phyloP scores from a whole-genome alignment of 352 stramenopile genomes.

The Phytopythium vexans region DNA sequence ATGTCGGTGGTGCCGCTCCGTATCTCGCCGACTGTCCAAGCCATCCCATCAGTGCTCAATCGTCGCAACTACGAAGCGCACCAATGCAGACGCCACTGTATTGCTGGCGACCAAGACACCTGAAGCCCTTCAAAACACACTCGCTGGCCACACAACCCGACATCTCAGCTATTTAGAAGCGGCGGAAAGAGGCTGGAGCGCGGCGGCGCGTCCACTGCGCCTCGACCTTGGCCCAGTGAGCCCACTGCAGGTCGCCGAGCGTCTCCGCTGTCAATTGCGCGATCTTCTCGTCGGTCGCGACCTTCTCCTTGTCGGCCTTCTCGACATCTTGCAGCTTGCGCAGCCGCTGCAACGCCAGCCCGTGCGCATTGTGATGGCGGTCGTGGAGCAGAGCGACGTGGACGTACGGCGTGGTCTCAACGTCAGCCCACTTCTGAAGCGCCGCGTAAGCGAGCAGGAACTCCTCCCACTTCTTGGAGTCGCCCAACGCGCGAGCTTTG shows the following conservation, averaged over 20 bases:
- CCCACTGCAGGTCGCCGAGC: conserved; percentile 45
- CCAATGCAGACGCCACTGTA: too few species aligned
- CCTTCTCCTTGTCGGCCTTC: conserved; percentile 59
- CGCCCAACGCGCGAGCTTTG: conserved; percentile 68
- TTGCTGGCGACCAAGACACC: too few species aligned
- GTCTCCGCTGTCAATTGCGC: conserved; percentile 35
- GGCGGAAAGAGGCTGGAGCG: conserved; percentile 45
- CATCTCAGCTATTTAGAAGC: conserved; percentile 35
- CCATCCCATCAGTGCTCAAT: too few species aligned
- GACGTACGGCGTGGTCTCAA: conserved; percentile 49
- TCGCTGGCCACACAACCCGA: too few species aligned
- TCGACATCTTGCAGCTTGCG: conserved; percentile 67
- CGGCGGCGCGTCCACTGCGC: conserved; percentile 59
- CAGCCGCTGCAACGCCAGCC: conserved; percentile 63
- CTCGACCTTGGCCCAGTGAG: conserved; percentile 53
- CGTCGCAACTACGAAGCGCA: too few species aligned
- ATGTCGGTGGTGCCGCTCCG: too few species aligned
- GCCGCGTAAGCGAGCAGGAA: conserved; percentile 46
- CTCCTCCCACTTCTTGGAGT: conserved; percentile 46
- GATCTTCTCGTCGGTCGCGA: conserved; percentile 57
- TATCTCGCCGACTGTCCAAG: too few species aligned
- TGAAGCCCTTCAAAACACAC: too few species aligned
- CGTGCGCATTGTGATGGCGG: conserved; percentile 36
- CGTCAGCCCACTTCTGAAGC: conserved; percentile 79
- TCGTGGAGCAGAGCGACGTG: conserved; percentile 63